Evolutionary conservation across 139 green algal genomes (phyloP).

Genomic region (Chlamydomonas applanata): DNA sequence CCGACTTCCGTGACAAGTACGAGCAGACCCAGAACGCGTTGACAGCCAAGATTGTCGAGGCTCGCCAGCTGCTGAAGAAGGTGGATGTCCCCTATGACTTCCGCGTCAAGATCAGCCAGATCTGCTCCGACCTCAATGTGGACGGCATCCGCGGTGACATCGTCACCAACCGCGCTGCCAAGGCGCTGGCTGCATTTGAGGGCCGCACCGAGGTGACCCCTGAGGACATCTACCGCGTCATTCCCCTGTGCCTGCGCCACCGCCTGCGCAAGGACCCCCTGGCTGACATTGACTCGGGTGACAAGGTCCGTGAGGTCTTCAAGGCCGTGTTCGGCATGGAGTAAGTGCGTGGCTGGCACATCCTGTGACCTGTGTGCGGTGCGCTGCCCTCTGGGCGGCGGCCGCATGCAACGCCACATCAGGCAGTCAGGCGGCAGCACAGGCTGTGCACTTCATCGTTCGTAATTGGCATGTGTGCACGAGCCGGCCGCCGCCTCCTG

Average conservation of each 20-base stretch:
- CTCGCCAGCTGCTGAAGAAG: constrained; percentile 40
- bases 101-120: constrained; percentile 63
- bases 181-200: constrained; percentile 83
- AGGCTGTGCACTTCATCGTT: too few species aligned
- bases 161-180: constrained; percentile 80
- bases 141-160: constrained; percentile 97
- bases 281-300: constrained; percentile 72
- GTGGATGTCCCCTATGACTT: constrained; percentile 52
- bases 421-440: too few species aligned
- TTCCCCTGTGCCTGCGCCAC: constrained; percentile 88
- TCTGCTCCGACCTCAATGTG: constrained; percentile 84
- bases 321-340: constrained; percentile 60
- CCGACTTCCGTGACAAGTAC: constrained; percentile 24
- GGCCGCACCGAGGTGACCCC: constrained; percentile 53
- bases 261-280: constrained; percentile 91
- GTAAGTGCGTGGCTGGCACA: constrained; percentile 27
- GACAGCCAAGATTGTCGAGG: constrained; percentile 47
- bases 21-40: constrained; percentile 40
- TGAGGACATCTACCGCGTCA: constrained; percentile 84
- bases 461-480: too few species aligned
- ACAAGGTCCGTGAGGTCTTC: constrained; percentile 56
- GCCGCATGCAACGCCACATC: too few species aligned
- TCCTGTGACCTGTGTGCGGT: too few species aligned
- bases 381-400: too few species aligned
- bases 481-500: too few species aligned